phyloP scores from a whole-genome alignment of 257 asterid species.

The Salvia miltiorrhiza region DNA sequence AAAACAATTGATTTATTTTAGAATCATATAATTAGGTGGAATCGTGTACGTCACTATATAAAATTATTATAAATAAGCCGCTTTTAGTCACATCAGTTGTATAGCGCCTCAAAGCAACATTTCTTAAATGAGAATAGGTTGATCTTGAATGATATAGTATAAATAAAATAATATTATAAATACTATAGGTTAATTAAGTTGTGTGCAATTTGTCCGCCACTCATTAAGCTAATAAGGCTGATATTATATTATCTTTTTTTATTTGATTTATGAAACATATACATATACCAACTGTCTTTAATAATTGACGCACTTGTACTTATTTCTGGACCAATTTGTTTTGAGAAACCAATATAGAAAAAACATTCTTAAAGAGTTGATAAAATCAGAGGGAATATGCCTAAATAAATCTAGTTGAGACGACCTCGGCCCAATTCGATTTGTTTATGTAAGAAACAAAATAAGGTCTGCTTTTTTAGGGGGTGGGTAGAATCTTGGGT shows the following conservation, averaged over 20 bases:
- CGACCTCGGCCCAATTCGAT: neutral
- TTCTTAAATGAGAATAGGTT: neutral
- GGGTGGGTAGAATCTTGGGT: conserved; percentile 6
- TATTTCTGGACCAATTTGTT: too few relatives aligned
- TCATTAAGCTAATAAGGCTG: too few relatives aligned
- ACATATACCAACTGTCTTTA: too few relatives aligned
- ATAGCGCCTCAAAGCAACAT: neutral
- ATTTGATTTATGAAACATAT: too few relatives aligned
- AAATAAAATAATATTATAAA: too few relatives aligned
- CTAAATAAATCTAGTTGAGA: neutral
- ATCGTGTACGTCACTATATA: neutral
- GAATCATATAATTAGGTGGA: neutral
- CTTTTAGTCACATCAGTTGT: conserved; percentile 9
- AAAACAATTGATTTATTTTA: too few relatives aligned
- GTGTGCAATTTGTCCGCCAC: too few relatives aligned
- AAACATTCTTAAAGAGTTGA: too few relatives aligned
- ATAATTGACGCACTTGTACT: too few relatives aligned
- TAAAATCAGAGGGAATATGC: neutral
- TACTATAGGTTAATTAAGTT: too few relatives aligned
- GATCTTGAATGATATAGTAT: neutral
- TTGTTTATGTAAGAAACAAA: neutral
- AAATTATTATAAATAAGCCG: neutral
- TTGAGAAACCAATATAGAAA: too few relatives aligned
- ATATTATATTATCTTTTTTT: too few relatives aligned
- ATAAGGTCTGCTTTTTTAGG: neutral